phyloP scores from a whole-genome alignment of 176 grass and related monocot genomes.

The Miscanthus lutarioriparius region DNA sequence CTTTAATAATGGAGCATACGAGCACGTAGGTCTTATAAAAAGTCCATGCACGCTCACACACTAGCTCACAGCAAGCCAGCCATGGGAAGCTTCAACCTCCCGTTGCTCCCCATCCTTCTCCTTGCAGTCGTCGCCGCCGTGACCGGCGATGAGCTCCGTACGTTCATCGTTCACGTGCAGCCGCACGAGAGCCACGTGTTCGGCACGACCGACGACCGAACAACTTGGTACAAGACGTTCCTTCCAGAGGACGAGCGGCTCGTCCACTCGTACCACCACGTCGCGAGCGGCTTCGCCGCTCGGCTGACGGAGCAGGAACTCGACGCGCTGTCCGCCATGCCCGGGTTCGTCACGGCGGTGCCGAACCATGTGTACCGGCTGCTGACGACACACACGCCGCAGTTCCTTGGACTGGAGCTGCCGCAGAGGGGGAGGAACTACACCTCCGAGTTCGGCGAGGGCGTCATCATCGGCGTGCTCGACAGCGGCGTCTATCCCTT shows the following conservation, averaged over 20 bases:
- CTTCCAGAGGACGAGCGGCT: slow-evolving; percentile 38
- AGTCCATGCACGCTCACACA: neutral
- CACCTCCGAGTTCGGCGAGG: slow-evolving; percentile 19
- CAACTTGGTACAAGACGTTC: slow-evolving; percentile 46
- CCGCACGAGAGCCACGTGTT: slow-evolving; percentile 11
- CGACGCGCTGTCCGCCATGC: slow-evolving; percentile 25
- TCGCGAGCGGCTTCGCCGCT: slow-evolving; percentile 61
- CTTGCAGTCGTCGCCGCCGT: neutral
- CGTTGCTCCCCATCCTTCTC: slow-evolving; percentile 17
- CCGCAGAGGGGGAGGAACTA: slow-evolving; percentile 12
- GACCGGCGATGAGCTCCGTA: neutral
- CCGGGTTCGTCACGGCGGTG: slow-evolving; percentile 45
- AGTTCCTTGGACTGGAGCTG: slow-evolving; percentile 47
- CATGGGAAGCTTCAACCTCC: slow-evolving; percentile 25
- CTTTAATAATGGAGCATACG: neutral
- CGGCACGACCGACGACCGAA: slow-evolving; percentile 29
- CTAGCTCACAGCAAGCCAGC: neutral
- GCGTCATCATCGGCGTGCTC: slow-evolving; percentile 65
- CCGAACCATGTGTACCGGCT: slow-evolving; percentile 30
- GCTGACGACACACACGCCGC: slow-evolving; percentile 59
- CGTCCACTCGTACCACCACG: slow-evolving; percentile 56
- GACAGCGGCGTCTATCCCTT: slow-evolving; percentile 49
- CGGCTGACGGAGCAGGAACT: slow-evolving; percentile 49
- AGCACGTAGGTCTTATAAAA: slow-evolving; percentile 24
- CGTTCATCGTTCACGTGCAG: slow-evolving; percentile 48